phyloP scores from a whole-genome alignment of 352 stramenopile genomes.

The Phytophthora gonapodyides region DNA sequence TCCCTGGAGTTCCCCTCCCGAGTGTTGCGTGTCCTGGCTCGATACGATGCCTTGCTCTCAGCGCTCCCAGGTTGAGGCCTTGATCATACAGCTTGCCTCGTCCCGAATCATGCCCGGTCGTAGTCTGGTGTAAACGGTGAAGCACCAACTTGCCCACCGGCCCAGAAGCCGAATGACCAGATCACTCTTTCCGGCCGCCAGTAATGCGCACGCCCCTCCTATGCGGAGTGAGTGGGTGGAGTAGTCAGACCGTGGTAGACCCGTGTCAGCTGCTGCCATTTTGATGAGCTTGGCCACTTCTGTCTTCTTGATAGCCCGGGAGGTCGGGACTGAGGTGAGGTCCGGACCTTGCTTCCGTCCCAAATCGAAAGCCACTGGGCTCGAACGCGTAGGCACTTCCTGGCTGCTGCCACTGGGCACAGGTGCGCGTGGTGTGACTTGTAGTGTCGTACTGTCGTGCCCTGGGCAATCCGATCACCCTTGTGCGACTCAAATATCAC shows the following conservation, averaged over 20 bases:
- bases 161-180: slow-evolving; percentile 31
- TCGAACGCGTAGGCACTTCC: slow-evolving; percentile 16
- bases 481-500: slow-evolving; percentile 15
- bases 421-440: background rate
- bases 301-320: slow-evolving; percentile 21
- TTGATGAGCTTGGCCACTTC: slow-evolving; percentile 23
- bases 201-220: slow-evolving; percentile 17
- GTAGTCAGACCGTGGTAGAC: slow-evolving; percentile 15
- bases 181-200: slow-evolving; percentile 29
- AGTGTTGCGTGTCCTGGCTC: slow-evolving; percentile 15
- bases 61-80: slow-evolving; percentile 29
- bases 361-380: no score
- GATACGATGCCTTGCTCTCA: background rate
- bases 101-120: slow-evolving; percentile 27
- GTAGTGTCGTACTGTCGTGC: slow-evolving; percentile 16
- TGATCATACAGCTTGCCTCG: slow-evolving; percentile 41
- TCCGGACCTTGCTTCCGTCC: slow-evolving; percentile 9
- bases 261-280: slow-evolving; percentile 17
- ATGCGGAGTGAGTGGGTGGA: slow-evolving; percentile 26
- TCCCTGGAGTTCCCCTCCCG: slow-evolving; percentile 21
- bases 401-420: slow-evolving; percentile 24
- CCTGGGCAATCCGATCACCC: background rate
- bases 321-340: slow-evolving; percentile 12
- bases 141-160: slow-evolving; percentile 36
- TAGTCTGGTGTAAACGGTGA: slow-evolving; percentile 33